These are phyloP conservation scores for Arabidopsis suecica DNA, from an alignment of 345 rosid genomes.

Conservation along the genomic window DNA sequence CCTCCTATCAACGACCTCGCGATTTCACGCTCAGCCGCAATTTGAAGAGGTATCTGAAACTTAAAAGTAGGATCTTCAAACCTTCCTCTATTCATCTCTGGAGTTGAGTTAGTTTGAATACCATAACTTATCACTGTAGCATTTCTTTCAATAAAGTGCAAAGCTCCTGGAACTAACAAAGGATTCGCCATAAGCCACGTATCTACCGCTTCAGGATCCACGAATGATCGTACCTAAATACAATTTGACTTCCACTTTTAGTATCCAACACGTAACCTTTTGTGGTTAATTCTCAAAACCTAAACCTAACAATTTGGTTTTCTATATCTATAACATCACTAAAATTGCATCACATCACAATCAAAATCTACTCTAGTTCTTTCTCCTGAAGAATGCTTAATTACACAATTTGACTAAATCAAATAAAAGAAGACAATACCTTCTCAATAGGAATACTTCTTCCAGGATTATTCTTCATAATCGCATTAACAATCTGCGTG, in stretches of 20 bases:
- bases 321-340: background rate
- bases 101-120: slow-evolving; percentile 85
- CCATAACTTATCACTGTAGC: slow-evolving; percentile 75
- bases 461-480: slow-evolving; percentile 73
- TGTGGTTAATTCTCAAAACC: background rate
- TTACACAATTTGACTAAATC: background rate
- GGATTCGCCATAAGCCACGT: slow-evolving; percentile 67
- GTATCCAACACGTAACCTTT: background rate
- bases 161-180: slow-evolving; percentile 69
- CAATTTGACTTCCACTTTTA: background rate
- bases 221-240: slow-evolving; percentile 63
- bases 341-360: background rate
- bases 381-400: background rate
- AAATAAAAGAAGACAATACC: slow-evolving; percentile 42
- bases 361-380: background rate
- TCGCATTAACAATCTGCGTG: slow-evolving; percentile 42
- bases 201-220: slow-evolving; percentile 61
- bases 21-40: slow-evolving; percentile 93
- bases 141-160: slow-evolving; percentile 66
- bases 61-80: slow-evolving; percentile 85
- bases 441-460: slow-evolving; percentile 61
- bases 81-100: slow-evolving; percentile 54
- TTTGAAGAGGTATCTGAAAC: slow-evolving; percentile 87
- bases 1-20: slow-evolving; percentile 83
- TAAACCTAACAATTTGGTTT: background rate